phyloP scores from a whole-genome alignment of 768 basidiomycete species.

The Mrakia frigida region DNA sequence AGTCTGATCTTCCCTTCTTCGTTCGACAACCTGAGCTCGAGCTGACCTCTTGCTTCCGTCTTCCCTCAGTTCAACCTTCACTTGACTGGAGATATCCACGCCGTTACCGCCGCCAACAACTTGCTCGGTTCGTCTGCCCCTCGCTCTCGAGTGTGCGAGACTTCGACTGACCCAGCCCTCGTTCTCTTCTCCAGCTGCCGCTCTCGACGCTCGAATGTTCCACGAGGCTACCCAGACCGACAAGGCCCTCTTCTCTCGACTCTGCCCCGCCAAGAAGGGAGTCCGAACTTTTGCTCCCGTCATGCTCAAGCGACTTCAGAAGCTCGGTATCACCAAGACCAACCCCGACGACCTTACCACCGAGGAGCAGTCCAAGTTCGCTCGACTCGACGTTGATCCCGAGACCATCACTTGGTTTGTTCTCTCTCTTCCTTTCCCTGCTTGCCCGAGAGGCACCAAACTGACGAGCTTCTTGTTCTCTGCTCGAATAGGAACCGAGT shows the following conservation, averaged over 20 bases:
- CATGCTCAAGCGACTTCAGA: conserved; percentile 91
- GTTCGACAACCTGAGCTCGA: conserved; percentile 45
- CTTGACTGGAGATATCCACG: conserved; percentile 94
- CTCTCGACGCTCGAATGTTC: conserved; percentile 93
- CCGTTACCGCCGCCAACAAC: conserved; percentile 95
- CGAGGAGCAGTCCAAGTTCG: conserved; percentile 84
- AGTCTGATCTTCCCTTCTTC: no score
- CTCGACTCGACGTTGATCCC: conserved; percentile 83
- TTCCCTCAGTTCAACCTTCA: conserved; percentile 74
- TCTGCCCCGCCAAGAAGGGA: conserved; percentile 89
- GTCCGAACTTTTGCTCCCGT: conserved; percentile 90
- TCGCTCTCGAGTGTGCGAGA: no score
- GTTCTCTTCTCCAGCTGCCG: conserved; percentile 54
- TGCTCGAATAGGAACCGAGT: conserved; percentile 59
- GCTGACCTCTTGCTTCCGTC: conserved; percentile 38
- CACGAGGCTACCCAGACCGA: conserved; percentile 93
- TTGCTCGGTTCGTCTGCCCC: conserved; percentile 54
- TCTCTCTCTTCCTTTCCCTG: no score
- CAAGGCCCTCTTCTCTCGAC: conserved; percentile 86
- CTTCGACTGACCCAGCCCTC: no score
- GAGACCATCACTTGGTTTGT: conserved; percentile 87
- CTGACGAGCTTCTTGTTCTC: neutral
- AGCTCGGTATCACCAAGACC: conserved; percentile 91
- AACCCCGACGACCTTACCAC: conserved; percentile 85
- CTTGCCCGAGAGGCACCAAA: no score